Conservation (phyloP, 2,329 filamentous ascomycete species). For the Lachnellula occidentalis region DNA sequence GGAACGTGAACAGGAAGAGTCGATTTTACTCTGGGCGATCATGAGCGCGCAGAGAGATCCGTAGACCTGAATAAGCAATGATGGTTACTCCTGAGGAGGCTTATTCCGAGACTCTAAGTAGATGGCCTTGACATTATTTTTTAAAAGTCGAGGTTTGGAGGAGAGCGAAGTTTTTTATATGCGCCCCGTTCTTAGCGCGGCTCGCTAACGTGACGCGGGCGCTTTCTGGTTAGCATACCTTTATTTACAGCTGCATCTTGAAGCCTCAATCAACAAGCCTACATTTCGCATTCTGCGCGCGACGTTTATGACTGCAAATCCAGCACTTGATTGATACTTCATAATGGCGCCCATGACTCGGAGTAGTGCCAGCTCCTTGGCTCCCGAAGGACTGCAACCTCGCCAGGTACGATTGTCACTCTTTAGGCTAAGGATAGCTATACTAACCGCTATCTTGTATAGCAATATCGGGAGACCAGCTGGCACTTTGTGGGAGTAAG, state of each 20-base stretch:
- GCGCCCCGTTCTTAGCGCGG: conserved; percentile 1
- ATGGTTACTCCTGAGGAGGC: conserved; percentile 47
- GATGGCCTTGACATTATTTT: conserved; percentile 75
- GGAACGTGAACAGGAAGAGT: conserved; percentile 69
- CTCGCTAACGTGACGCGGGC: conserved; percentile 5
- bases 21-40: conserved; percentile 81
- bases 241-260: conserved; percentile 4
- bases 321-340: neutral
- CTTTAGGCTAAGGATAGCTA: neutral
- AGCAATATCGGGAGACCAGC: conserved; percentile 28
- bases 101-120: conserved; percentile 99
- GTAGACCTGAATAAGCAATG: conserved; percentile 90
- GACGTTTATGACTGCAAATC: neutral
- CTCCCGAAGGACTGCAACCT: conserved; percentile 14
- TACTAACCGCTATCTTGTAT: conserved; percentile 13
- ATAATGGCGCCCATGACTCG: conserved; percentile 31
- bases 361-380: conserved; percentile 18
- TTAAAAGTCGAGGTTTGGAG: conserved; percentile 12
- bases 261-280: neutral
- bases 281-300: neutral
- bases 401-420: conserved; percentile 12
- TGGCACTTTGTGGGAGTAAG: conserved; percentile 30
- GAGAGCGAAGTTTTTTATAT: conserved; percentile 8
- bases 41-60: conserved; percentile 92
- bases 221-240: neutral